Base-by-base conservation (phyloP, 116 monocot species). In the Phalaenopsis hybrid region DNA sequence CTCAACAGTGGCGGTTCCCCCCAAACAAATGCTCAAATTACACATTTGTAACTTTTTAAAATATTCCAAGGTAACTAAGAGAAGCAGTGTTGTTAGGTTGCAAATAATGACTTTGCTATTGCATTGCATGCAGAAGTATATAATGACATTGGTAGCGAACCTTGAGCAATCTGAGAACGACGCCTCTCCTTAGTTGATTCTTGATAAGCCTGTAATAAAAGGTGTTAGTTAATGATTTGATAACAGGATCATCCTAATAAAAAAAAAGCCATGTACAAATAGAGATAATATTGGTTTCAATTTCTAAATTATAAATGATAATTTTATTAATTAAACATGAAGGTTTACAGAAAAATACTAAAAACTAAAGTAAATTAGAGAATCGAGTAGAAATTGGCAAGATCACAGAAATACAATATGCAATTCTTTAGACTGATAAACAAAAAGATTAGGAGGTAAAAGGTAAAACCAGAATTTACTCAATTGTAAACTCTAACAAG, bases 111-210 rank as follows among this genome's bases (percentile, higher is more conserved):
- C 15, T 11, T 28, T 13, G 72, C 15, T 72, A 37, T 37, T 72
- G 16, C 72, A 34, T 33, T 72, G 12, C 37, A 72, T 72, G 0
- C 17, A 20, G 28, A 31, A 46, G 16, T 79, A 58, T 48, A 51
- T 15, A 70, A 67, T 21, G 33, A 37, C 17, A 37, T 31, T 52
- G 18, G 79, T 85, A 86, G 21, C 78, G 81, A 87, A 96, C 97
- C 97, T 97, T 97, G 97, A 83, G 97, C 91, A 79, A 97, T 97
- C 84, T 90, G 90, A 76, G 93, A 72, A 79, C 97, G 97, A 2
- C 97, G 88, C 83, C 93, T 97, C 82, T 97, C 97, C 89, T 97
- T 97, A 17, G 91, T 92, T 76, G 92, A 85, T 28, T 97, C 97
- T 91, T 94, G 97, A 82, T 97, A 97, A 45, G 89, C 97, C 97